These are phyloP conservation scores for Mortierella sp. DNA, from an alignment of 371 early-diverging fungal species.

Conservation along the genomic window DNA sequence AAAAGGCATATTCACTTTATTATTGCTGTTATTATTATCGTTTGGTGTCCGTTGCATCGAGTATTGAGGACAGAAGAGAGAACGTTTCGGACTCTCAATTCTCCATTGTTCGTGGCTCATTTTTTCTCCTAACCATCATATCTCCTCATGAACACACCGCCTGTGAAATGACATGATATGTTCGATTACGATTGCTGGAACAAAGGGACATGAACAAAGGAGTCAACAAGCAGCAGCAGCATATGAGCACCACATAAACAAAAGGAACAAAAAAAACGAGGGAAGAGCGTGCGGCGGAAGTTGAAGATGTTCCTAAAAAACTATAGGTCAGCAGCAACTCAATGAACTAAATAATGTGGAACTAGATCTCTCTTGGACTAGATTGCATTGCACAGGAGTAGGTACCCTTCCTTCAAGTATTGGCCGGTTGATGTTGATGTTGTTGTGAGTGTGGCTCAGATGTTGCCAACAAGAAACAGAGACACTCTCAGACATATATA, in stretches of 20 bases:
- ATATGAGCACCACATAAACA: neutral
- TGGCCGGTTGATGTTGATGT: neutral
- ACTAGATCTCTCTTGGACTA: constrained; percentile 2
- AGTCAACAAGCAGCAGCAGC: neutral
- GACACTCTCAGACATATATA: neutral
- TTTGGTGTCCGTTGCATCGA: constrained; percentile 1
- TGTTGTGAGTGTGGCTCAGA: constrained; percentile 2
- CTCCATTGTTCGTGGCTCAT: neutral
- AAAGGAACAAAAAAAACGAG: neutral
- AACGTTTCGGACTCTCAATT: constrained; percentile 7
- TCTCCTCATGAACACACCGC: neutral
- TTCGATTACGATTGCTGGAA: neutral
- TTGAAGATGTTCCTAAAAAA: neutral
- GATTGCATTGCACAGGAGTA: neutral
- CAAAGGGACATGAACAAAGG: neutral
- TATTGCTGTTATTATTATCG: neutral
- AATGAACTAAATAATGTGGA: neutral
- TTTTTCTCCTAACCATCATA: neutral
- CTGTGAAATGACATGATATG: neutral
- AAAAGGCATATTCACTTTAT: neutral
- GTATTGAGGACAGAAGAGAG: neutral
- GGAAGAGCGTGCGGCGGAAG: constrained; percentile 5
- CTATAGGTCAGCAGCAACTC: neutral
- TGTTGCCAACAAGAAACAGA: neutral
- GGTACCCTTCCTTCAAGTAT: neutral